Percentiles rank a stretch among this genome's conserved stretches.
These are phyloP conservation scores for Mycena vulgaris DNA, from an alignment of 768 basidiomycete genomes.

Conservation along the genomic window DNA sequence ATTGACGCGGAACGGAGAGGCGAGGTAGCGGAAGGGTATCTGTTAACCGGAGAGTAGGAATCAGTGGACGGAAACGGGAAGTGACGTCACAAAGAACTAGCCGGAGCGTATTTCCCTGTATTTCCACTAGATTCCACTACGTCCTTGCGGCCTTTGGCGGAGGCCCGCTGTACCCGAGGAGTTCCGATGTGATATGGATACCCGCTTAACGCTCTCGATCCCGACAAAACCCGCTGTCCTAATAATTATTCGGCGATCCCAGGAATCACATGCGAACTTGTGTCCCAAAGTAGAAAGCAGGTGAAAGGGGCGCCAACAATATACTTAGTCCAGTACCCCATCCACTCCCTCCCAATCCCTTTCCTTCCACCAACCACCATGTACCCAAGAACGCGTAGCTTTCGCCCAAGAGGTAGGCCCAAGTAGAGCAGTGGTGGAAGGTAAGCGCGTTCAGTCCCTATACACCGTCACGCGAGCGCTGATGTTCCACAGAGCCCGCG, in stretches of 20 bases:
- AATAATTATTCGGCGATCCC: no score
- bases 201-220: neutral
- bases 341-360: constrained; percentile 22
- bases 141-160: neutral
- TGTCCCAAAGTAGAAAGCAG: constrained; percentile 10
- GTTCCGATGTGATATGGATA: neutral
- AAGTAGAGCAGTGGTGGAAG: constrained; percentile 95
- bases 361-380: constrained; percentile 55
- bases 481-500: constrained; percentile 76
- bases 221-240: neutral
- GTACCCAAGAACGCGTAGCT: constrained; percentile 74
- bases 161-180: neutral
- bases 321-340: neutral
- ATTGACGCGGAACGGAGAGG: constrained; percentile 21
- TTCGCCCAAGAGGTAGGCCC: constrained; percentile 88
- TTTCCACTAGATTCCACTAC: constrained; percentile 6
- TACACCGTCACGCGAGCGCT: constrained; percentile 12
- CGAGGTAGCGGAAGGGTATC: neutral
- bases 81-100: neutral
- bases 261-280: constrained; percentile 26
- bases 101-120: constrained; percentile 19
- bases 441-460: constrained; percentile 57
- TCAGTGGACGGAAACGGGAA: neutral
- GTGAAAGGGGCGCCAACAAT: neutral
- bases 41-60: neutral